Conservation (phyloP, 805 yeast genomes). For the Blastobotrys chiropterorum region DNA sequence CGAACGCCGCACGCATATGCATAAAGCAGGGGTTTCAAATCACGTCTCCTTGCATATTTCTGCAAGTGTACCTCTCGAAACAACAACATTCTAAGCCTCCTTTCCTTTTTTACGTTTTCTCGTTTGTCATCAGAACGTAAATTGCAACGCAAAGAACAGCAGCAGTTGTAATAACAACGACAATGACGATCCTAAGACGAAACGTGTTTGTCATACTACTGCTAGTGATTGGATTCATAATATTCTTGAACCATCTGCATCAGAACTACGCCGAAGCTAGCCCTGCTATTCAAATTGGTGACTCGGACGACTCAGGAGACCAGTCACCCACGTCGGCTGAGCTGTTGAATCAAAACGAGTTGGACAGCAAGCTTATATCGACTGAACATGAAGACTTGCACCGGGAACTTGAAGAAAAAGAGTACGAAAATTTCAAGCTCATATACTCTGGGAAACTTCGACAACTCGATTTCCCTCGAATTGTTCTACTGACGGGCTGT, state of each 20-base stretch:
- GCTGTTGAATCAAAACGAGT: not conserved
- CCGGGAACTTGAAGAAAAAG: not conserved
- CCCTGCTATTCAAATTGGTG: not conserved
- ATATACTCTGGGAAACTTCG: not conserved
- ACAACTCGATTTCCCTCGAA: not conserved
- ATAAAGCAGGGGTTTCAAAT: not conserved
- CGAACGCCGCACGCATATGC: not conserved
- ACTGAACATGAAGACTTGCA: not conserved
- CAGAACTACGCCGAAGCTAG: not conserved
- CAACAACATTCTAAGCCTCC: not conserved
- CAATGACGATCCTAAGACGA: not conserved
- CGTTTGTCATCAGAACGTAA: no score
- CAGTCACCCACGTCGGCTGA: not conserved
- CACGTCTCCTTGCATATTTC: not conserved
- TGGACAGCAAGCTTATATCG: not conserved
- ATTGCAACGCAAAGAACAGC: no score
- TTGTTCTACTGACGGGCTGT: conserved; percentile 3
- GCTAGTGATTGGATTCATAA: not conserved
- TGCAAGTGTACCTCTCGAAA: not conserved
- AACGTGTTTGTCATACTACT: not conserved
- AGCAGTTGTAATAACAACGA: no score
- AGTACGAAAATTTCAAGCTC: not conserved
- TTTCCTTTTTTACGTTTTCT: no score
- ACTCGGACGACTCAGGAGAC: no score
- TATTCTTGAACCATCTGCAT: not conserved